Base-by-base conservation (phyloP, 805 yeast species). In the Vanderwaltozyma tropicalis region DNA sequence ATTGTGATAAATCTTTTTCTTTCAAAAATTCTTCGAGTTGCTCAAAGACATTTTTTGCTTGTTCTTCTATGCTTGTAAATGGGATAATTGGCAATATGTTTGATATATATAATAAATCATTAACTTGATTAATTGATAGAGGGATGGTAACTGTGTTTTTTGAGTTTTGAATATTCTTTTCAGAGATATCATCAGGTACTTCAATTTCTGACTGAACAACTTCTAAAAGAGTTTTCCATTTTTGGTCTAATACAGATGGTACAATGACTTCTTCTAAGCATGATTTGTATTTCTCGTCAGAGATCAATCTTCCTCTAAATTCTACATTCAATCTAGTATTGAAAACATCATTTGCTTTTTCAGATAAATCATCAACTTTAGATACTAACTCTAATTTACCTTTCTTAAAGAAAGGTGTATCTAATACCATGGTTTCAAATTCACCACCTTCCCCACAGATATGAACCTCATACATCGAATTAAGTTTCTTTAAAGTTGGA, bases 371-470 rank as follows among this genome's bases (percentile, higher is more conserved):
- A 15, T 67, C 55, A 1, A 73, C 60, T 1, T 71, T 55, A 2
- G 67, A 62, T 1, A 48, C 55, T 14, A 81, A 59, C 8, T 59
- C 62, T 31, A 80, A 55, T 37, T 56, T 62, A 28, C 74, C 76
- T 32, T 71, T 64, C 24, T 62, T 63, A 62, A 89, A 92, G 42
- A 85, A 79, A 0, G 95, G 94, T 1, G 94, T 85, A 58, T 92
- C 96, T 21, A 92, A 65, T 2, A 89, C 97, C 47, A 89, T 64
- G 0, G 96, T 80, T 57, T 92, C 99, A 59, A 86, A 92, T 59
- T 92, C 99, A 1, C 99, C 99, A 25, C 99, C 99, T 65, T 92
- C 99, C 12, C 99, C 99, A 63, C 98, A 92, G 0, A 92, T 77
- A 57, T 89, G 96, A 12, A 88, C 83, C 2, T 88, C 94, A 60